phyloP scores from a whole-genome alignment of 1,139 yeast species.

The Pichia sp. region DNA sequence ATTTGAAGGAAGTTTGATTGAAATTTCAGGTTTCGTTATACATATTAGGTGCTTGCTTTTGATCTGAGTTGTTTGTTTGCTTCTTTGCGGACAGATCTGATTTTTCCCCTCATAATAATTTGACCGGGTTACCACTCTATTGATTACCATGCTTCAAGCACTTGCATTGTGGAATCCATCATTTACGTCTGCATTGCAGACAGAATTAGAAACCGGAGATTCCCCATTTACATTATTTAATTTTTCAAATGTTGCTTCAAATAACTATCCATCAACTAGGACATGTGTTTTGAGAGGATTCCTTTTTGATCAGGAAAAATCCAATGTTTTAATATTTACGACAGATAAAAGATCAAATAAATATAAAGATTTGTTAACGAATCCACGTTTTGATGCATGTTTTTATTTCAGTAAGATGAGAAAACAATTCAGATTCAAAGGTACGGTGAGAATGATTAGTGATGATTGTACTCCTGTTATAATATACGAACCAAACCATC shows the following conservation, averaged over 20 bases:
- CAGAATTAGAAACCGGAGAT: conserved; percentile 35
- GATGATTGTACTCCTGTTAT: conserved; percentile 25
- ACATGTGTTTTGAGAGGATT: conserved; percentile 73
- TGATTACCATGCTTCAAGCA: conserved; percentile 38
- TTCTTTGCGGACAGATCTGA: too few species aligned
- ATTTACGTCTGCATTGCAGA: conserved; percentile 45
- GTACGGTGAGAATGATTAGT: conserved; percentile 46
- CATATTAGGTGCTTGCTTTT: too few species aligned
- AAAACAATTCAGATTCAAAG: conserved; percentile 69
- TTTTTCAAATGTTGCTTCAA: conserved; percentile 57
- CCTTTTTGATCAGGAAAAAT: conserved; percentile 60
- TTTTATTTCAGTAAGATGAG: conserved; percentile 58
- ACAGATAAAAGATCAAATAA: conserved; percentile 71
- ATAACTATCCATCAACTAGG: conserved; percentile 58
- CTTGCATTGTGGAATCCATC: conserved; percentile 65
- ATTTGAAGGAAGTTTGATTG: too few species aligned
- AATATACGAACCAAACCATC: conserved; percentile 1
- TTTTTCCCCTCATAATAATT: too few species aligned
- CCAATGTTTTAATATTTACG: conserved; percentile 62
- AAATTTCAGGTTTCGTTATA: too few species aligned
- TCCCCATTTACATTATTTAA: conserved; percentile 52
- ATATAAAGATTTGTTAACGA: conserved; percentile 43
- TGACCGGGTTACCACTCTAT: too few species aligned
- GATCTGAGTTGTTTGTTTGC: too few species aligned
- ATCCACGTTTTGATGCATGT: conserved; percentile 65